phyloP scores from a whole-genome alignment of 306 rosid genomes.

The Acacia confusa region DNA sequence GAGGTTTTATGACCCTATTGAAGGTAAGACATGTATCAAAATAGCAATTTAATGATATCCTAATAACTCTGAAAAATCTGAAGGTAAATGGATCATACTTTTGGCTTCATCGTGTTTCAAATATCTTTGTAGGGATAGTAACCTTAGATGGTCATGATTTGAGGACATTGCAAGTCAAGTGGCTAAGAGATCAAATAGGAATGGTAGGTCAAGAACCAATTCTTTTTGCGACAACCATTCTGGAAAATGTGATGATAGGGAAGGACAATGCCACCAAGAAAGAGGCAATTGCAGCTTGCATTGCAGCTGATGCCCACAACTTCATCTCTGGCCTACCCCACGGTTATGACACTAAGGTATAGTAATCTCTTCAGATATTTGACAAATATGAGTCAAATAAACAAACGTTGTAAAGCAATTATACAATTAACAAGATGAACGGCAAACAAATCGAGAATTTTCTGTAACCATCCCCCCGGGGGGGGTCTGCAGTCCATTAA shows the following conservation, averaged over 20 bases:
- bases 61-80: background rate
- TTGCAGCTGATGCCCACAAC: slow-evolving; percentile 76
- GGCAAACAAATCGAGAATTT: background rate
- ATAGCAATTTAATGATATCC: background rate
- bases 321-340: slow-evolving; percentile 79
- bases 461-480: background rate
- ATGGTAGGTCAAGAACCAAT: slow-evolving; percentile 93
- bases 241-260: slow-evolving; percentile 95
- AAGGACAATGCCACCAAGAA: slow-evolving; percentile 75
- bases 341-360: slow-evolving; percentile 88
- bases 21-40: slow-evolving; percentile 46
- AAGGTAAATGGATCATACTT: background rate
- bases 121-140: slow-evolving; percentile 57
- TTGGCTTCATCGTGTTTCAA: slow-evolving; percentile 19
- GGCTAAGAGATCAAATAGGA: slow-evolving; percentile 89
- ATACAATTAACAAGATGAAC: background rate
- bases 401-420: background rate
- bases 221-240: slow-evolving; percentile 80
- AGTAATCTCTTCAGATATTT: background rate
- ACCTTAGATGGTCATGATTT: slow-evolving; percentile 86
- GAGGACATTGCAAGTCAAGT: slow-evolving; percentile 75
- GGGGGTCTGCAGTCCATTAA: background rate
- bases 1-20: slow-evolving; percentile 79
- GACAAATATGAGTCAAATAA: background rate
- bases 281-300: slow-evolving; percentile 85